phyloP scores from a whole-genome alignment of 257 asterid species.

The Nicotiana paniculata region DNA sequence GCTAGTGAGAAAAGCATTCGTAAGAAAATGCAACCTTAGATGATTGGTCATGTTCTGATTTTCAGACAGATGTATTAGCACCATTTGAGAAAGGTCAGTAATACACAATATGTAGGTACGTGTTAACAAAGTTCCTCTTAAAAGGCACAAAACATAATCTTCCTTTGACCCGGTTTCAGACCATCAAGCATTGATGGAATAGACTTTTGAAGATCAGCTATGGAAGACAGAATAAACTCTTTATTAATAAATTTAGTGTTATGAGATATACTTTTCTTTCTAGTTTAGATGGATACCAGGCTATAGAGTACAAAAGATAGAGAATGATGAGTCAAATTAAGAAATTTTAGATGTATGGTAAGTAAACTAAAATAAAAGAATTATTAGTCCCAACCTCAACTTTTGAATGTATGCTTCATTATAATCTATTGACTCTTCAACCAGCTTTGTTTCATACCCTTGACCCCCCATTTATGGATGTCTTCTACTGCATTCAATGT shows the following conservation, averaged over 20 bases:
- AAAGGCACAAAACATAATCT: conserved; percentile 79
- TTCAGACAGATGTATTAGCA: too few relatives aligned
- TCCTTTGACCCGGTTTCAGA: conserved; percentile 89
- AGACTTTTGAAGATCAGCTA: conserved; percentile 88
- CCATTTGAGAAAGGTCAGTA: too few relatives aligned
- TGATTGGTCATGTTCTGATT: too few relatives aligned
- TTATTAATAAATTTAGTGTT: conserved; percentile 79
- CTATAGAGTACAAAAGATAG: conserved; percentile 22
- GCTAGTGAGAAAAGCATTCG: too few relatives aligned
- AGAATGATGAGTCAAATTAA: not conserved
- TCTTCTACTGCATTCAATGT: too few relatives aligned
- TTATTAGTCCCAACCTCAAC: conserved; percentile 40
- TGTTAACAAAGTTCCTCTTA: conserved; percentile 62
- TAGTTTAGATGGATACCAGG: conserved; percentile 87
- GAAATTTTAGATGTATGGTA: not conserved
- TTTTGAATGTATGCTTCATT: not conserved
- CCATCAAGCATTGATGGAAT: conserved; percentile 91
- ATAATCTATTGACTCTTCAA: too few relatives aligned
- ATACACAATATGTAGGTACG: conserved; percentile 9
- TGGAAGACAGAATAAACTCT: conserved; percentile 83
- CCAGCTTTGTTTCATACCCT: too few relatives aligned
- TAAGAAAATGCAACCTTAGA: too few relatives aligned
- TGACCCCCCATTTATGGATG: too few relatives aligned
- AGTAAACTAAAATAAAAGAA: not conserved
- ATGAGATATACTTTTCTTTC: conserved; percentile 46